phyloP scores from a whole-genome alignment of 2,329 filamentous ascomycete species.

The Magnaporthales sp. region DNA sequence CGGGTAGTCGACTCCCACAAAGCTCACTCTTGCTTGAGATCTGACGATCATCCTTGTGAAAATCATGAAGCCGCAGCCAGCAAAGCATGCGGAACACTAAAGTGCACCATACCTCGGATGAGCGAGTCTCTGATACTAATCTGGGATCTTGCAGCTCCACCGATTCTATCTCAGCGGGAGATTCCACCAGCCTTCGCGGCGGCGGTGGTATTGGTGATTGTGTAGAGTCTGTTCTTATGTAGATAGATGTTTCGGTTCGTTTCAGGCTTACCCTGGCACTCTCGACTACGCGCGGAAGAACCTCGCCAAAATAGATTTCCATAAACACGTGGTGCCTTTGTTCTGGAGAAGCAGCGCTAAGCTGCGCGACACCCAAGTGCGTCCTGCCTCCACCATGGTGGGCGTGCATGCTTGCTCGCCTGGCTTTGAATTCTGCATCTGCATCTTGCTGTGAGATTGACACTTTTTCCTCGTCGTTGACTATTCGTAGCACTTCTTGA shows the following conservation, averaged over 20 bases:
- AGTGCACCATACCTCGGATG: constrained; percentile 41
- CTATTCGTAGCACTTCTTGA: constrained; percentile 35
- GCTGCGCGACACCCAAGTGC: constrained; percentile 29
- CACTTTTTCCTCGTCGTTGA: constrained; percentile 29
- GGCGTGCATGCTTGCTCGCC: not conserved
- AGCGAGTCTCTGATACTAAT: constrained; percentile 9
- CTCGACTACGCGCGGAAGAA: constrained; percentile 31
- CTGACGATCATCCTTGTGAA: constrained; percentile 44
- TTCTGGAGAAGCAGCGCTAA: constrained; percentile 37
- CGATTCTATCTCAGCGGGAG: not conserved
- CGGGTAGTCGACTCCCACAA: constrained; percentile 43
- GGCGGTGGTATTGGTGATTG: not conserved
- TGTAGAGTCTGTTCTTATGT: not conserved
- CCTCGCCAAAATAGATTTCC: constrained; percentile 39
- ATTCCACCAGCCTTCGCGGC: not conserved
- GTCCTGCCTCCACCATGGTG: constrained; percentile 3
- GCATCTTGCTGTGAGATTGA: not conserved
- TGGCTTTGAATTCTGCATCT: not conserved
- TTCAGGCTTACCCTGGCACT: constrained; percentile 11
- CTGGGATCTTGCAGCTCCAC: not conserved
- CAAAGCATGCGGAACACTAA: constrained; percentile 49
- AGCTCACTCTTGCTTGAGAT: constrained; percentile 40
- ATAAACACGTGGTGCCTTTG: constrained; percentile 41
- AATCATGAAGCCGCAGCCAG: constrained; percentile 49
- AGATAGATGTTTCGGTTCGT: not conserved